Evolutionary conservation across 805 yeast genomes (phyloP).

Genomic region (Candida namnaoensis): DNA sequence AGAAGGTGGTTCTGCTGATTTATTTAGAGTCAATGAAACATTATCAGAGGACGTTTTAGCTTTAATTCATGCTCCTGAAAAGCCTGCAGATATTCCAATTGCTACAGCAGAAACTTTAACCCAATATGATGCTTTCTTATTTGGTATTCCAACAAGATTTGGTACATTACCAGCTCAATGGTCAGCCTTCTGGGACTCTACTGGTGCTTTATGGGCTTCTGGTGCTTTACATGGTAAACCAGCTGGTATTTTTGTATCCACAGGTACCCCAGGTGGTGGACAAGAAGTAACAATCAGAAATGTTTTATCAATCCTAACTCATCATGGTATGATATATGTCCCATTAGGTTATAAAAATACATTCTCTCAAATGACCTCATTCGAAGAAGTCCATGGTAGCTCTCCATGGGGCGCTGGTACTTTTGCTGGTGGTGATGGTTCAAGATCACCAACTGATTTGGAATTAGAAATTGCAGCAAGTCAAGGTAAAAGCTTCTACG

Average conservation of each 20-base stretch:
- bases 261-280: conserved; percentile 73
- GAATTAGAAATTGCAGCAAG: conserved; percentile 55
- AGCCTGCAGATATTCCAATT: conserved; percentile 40
- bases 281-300: conserved; percentile 64
- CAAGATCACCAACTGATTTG: conserved; percentile 54
- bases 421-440: conserved; percentile 67
- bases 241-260: conserved; percentile 63
- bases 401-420: conserved; percentile 88
- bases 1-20: conserved; percentile 61
- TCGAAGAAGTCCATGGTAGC: conserved; percentile 70
- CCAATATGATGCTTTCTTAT: conserved; percentile 63
- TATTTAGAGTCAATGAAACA: conserved; percentile 79
- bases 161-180: conserved; percentile 75
- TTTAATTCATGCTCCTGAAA: conserved; percentile 58
- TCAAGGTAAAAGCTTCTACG: conserved; percentile 64
- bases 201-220: conserved; percentile 69
- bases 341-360: conserved; percentile 67
- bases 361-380: conserved; percentile 44
- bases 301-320: conserved; percentile 50
- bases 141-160: conserved; percentile 76
- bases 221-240: conserved; percentile 68
- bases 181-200: conserved; percentile 66
- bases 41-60: conserved; percentile 51
- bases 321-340: conserved; percentile 70
- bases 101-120: conserved; percentile 48